Conservation (phyloP, 2,329 filamentous ascomycete genomes). For the Sarocladiaceae sp. region DNA sequence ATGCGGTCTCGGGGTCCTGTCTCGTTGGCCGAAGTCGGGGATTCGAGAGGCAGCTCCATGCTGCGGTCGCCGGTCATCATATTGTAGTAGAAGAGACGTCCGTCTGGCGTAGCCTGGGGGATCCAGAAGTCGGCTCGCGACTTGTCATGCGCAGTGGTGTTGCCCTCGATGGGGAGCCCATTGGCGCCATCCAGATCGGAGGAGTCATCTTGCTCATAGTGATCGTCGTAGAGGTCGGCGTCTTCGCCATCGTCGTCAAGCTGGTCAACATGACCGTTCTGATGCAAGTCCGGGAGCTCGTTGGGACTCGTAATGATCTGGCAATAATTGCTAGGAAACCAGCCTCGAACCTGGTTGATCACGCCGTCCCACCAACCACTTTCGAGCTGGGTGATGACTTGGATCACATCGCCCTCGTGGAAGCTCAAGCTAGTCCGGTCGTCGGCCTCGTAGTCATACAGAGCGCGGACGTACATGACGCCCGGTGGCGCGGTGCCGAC, state of each 20-base stretch:
- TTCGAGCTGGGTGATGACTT: constrained; percentile 95
- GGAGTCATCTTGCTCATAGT: constrained; percentile 50
- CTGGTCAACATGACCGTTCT: constrained; percentile 48
- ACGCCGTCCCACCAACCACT: constrained; percentile 99
- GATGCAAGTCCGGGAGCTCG: constrained; percentile 58
- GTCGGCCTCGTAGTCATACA: constrained; percentile 98
- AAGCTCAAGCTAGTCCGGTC: constrained; percentile 96
- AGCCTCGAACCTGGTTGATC: constrained; percentile 91
- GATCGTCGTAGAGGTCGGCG: constrained; percentile 60
- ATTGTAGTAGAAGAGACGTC: constrained; percentile 95
- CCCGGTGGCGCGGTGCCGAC: constrained; percentile 53
- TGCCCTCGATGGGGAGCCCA: constrained; percentile 62
- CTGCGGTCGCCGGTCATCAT: constrained; percentile 93
- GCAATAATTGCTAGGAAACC: constrained; percentile 99
- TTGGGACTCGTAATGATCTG: constrained; percentile 73
- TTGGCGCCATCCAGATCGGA: constrained; percentile 53
- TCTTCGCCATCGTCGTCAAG: constrained; percentile 58
- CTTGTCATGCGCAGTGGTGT: constrained; percentile 51
- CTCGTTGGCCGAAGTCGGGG: constrained; percentile 73
- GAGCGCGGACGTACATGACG: constrained; percentile 85
- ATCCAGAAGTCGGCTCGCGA: constrained; percentile 98
- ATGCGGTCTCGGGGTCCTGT: constrained; percentile 81
- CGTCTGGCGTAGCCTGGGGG: constrained; percentile 90
- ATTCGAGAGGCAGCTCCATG: constrained; percentile 90
- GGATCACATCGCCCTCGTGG: constrained; percentile 92